Evolutionary conservation across 371 early-diverging fungal genomes (phyloP).

Genomic region (Paraphysoderma sedebokerense): DNA sequence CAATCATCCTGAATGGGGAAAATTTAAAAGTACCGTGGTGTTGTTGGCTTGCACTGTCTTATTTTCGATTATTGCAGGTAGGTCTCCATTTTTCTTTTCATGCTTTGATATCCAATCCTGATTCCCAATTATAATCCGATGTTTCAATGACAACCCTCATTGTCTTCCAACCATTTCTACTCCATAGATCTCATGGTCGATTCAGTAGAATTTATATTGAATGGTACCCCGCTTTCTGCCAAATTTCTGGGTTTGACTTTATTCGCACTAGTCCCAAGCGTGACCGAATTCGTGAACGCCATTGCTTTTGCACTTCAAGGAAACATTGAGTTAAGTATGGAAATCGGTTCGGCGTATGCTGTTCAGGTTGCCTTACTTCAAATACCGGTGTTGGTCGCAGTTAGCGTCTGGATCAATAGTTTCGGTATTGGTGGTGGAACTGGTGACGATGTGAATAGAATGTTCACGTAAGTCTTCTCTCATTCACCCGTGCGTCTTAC

Average conservation of each 20-base stretch:
- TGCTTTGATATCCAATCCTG: background rate
- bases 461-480: slow-evolving; percentile 23
- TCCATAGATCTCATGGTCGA: slow-evolving; percentile 46
- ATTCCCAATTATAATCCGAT: background rate
- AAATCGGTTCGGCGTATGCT: slow-evolving; percentile 92
- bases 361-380: slow-evolving; percentile 89
- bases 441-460: background rate
- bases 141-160: background rate
- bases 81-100: too few relatives aligned
- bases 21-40: slow-evolving; percentile 56
- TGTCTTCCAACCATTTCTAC: background rate
- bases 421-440: slow-evolving; percentile 4
- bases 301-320: slow-evolving; percentile 85
- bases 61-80: slow-evolving; percentile 66
- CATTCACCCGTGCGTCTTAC: background rate
- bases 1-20: slow-evolving; percentile 86
- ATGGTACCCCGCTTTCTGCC: slow-evolving; percentile 44
- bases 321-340: slow-evolving; percentile 85
- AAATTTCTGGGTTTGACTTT: slow-evolving; percentile 82
- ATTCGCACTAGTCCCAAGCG: slow-evolving; percentile 89
- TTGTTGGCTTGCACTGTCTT: slow-evolving; percentile 64
- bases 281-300: slow-evolving; percentile 94
- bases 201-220: slow-evolving; percentile 53
- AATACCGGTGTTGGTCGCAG: slow-evolving; percentile 78
- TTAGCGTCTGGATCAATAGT: slow-evolving; percentile 45